Evolutionary conservation across 805 yeast genomes (phyloP), one percentile per base, ranked within the genome.

Genomic region (Yarrowia osloensis): DNA sequence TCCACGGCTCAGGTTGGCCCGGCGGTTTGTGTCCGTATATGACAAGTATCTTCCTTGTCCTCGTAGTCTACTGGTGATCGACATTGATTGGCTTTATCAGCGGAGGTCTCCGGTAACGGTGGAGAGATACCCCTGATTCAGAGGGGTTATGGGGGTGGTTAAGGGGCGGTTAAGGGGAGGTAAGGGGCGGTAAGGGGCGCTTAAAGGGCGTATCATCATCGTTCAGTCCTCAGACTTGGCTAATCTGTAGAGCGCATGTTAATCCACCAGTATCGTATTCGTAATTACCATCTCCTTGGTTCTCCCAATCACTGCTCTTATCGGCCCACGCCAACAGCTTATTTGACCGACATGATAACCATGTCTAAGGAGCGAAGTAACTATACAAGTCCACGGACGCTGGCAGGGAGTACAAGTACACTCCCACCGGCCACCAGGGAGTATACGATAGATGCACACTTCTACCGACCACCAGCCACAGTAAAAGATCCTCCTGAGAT

Each of bases 241-340:
- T n/a, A 42, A 24, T 28, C 31, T 28, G 22, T 39, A 4, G 11
- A 39, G n/a, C n/a, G n/a, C n/a, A n/a, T n/a, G n/a, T n/a, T n/a
- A n/a, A n/a, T n/a, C n/a, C n/a, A n/a, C n/a, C 46, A 40, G 29
- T 28, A 28, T 28, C 29, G 35, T 33, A 33, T 15, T 11, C 11
- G 15, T 1, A 11, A 12, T 15, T 9, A 33, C 35, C 35, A 33
- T 13, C 13, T 12, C 5, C 47, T 22, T 42, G 28, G 9, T 19
- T 49, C 54, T 49, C 35, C 54, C 54, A 49, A 49, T 49, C 54
- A 49, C 17, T 49, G 54, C 24, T 49, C 54, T 49, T 49, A 49
- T 49, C 54, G 19, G 54, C 37, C 54, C 54, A 49, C 54, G 54
- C 33, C 2, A n/a, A n/a, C n/a, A n/a, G n/a, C n/a, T n/a, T n/a